A percentile compares a stretch with the other conserved stretches of the same genome.
Evolutionary conservation across 495 filamentous ascomycete species (phyloP).

Genomic region (Penicillium cinerascens): DNA sequence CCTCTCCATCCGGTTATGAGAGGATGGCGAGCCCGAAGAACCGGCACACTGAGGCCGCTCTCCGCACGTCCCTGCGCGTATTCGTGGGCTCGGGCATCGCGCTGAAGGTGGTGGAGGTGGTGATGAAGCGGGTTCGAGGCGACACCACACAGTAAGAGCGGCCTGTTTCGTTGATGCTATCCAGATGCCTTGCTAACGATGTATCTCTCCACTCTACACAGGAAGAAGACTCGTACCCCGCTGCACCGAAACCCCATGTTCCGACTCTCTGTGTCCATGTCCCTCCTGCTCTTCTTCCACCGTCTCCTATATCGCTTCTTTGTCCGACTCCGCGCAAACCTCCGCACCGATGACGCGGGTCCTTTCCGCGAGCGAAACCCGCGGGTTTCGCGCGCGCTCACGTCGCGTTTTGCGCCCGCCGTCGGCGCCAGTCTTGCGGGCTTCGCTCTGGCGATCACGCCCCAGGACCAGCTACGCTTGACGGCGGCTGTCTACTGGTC

Average conservation of each 20-base stretch:
- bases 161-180: background rate
- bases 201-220: conserved; percentile 13
- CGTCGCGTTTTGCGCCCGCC: conserved; percentile 78
- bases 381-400: conserved; percentile 64
- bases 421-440: conserved; percentile 85
- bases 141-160: conserved; percentile 26
- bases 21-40: conserved; percentile 51
- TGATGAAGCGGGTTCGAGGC: conserved; percentile 47
- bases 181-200: background rate
- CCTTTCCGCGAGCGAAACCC: conserved; percentile 84
- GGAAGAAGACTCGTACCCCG: conserved; percentile 43
- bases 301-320: conserved; percentile 90
- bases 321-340: conserved; percentile 67
- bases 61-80: conserved; percentile 71
- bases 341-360: conserved; percentile 68
- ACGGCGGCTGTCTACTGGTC: conserved; percentile 75
- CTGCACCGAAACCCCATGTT: conserved; percentile 68
- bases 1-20: conserved; percentile 53
- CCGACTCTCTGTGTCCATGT: conserved; percentile 75
- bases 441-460: conserved; percentile 73
- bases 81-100: conserved; percentile 66
- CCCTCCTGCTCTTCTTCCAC: conserved; percentile 80
- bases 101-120: conserved; percentile 64
- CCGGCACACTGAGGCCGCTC: conserved; percentile 75
- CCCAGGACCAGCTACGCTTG: conserved; percentile 70